A percentile compares a stretch with the other conserved stretches of the same genome.
These are phyloP conservation scores for Clonostachys solani DNA, from an alignment of 2,329 filamentous ascomycete genomes.

Conservation along the genomic window DNA sequence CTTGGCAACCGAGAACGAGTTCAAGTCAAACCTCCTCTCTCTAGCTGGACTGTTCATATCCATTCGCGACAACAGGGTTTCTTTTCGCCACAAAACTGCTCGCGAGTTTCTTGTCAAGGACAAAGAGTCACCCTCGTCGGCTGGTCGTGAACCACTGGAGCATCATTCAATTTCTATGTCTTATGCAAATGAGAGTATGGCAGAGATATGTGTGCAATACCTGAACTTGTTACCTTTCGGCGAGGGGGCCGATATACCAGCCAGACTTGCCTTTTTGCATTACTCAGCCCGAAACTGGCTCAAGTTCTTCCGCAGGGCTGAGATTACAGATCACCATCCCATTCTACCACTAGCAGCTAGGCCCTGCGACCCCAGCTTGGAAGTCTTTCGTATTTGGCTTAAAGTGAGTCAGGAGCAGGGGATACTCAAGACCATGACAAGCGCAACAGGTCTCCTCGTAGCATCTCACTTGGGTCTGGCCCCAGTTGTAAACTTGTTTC, in stretches of 20 bases:
- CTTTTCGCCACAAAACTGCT: slow-evolving; percentile 23
- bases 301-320: slow-evolving; percentile 9
- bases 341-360: slow-evolving; percentile 4
- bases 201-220: slow-evolving; percentile 12
- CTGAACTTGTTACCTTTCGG: slow-evolving; percentile 7
- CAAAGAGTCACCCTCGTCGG: slow-evolving; percentile 1
- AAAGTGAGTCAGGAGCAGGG: not conserved
- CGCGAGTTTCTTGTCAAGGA: slow-evolving; percentile 19
- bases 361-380: slow-evolving; percentile 7
- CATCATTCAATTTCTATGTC: slow-evolving; percentile 9
- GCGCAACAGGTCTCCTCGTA: slow-evolving; percentile 1
- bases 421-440: not conserved
- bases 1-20: slow-evolving; percentile 6
- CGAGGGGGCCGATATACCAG: not conserved
- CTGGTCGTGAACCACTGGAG: slow-evolving; percentile 6
- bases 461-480: not conserved
- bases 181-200: slow-evolving; percentile 11
- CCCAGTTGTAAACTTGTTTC: not conserved
- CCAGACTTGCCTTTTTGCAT: slow-evolving; percentile 6
- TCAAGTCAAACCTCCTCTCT: slow-evolving; percentile 7
- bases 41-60: slow-evolving; percentile 20
- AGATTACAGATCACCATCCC: not conserved
- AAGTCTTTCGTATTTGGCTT: not conserved
- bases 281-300: slow-evolving; percentile 14
- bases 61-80: slow-evolving; percentile 15